phyloP scores from a whole-genome alignment of 257 asterid species.

The Ocimum tenuiflorum region DNA sequence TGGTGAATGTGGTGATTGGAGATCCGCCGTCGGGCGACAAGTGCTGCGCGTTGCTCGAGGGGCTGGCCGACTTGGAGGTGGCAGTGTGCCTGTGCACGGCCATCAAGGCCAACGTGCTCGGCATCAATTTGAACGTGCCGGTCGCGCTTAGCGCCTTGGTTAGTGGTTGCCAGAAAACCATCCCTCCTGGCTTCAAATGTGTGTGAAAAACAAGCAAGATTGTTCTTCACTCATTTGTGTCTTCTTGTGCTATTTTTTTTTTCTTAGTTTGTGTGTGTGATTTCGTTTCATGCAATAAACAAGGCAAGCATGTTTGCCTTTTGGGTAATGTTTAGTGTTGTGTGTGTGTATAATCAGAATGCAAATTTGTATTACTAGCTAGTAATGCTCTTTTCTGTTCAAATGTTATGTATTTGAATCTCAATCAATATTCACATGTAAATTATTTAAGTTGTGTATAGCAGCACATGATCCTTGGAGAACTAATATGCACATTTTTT shows the following conservation, averaged over 20 bases:
- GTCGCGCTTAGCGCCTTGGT: constrained; percentile 61
- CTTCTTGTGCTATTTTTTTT: too few relatives aligned
- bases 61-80: constrained; percentile 66
- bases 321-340: not conserved
- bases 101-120: constrained; percentile 65
- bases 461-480: too few relatives aligned
- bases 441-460: too few relatives aligned
- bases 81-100: constrained; percentile 90
- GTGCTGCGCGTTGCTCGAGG: constrained; percentile 64
- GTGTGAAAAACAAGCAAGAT: constrained; percentile 21
- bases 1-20: constrained; percentile 42
- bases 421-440: too few relatives aligned
- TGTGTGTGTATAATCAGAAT: too few relatives aligned
- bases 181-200: constrained; percentile 72
- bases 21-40: constrained; percentile 42
- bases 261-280: constrained; percentile 14
- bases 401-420: too few relatives aligned
- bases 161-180: constrained; percentile 50
- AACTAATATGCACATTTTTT: too few relatives aligned
- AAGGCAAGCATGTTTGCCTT: constrained; percentile 31
- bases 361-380: too few relatives aligned
- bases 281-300: constrained; percentile 10
- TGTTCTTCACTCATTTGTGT: not conserved
- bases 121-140: constrained; percentile 71
- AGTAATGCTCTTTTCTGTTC: too few relatives aligned